These are phyloP conservation scores for Entrophospora sp. DNA, from an alignment of 192 early-diverging fungal genomes.

Conservation along the genomic window DNA sequence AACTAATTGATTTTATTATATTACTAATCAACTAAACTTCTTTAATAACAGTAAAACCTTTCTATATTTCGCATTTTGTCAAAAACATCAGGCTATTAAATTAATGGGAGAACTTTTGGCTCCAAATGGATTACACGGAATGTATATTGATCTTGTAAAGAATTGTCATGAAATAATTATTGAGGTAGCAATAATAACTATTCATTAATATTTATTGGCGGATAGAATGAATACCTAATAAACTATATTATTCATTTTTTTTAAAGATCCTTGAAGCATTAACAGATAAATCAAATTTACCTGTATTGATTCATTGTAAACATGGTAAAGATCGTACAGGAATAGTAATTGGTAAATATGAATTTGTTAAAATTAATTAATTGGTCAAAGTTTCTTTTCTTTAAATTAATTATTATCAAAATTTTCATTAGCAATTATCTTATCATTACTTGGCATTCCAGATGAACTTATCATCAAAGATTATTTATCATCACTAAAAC, in stretches of 20 bases:
- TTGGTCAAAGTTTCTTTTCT: background rate
- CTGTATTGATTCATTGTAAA: constrained; percentile 58
- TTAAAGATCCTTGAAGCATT: constrained; percentile 37
- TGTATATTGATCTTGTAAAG: constrained; percentile 41
- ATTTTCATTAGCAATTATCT: constrained; percentile 29
- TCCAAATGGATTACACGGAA: constrained; percentile 37
- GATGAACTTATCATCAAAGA: constrained; percentile 47
- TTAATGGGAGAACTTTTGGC: constrained; percentile 18
- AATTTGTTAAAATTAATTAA: background rate
- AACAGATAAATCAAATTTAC: constrained; percentile 42
- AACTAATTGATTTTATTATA: too few species aligned
- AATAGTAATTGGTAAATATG: constrained; percentile 32
- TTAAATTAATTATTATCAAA: background rate
- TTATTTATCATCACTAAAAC: constrained; percentile 41
- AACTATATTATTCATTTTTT: background rate
- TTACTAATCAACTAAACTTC: background rate
- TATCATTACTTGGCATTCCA: constrained; percentile 43
- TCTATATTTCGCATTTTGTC: background rate
- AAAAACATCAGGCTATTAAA: constrained; percentile 8
- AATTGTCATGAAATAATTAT: constrained; percentile 41
- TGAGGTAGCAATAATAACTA: background rate
- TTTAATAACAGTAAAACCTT: background rate
- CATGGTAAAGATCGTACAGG: constrained; percentile 64
- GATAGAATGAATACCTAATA: background rate
- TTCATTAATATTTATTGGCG: background rate